These are phyloP conservation scores for Persicaria maculosa DNA, from an alignment of 148 eudicot genomes.

Conservation along the genomic window DNA sequence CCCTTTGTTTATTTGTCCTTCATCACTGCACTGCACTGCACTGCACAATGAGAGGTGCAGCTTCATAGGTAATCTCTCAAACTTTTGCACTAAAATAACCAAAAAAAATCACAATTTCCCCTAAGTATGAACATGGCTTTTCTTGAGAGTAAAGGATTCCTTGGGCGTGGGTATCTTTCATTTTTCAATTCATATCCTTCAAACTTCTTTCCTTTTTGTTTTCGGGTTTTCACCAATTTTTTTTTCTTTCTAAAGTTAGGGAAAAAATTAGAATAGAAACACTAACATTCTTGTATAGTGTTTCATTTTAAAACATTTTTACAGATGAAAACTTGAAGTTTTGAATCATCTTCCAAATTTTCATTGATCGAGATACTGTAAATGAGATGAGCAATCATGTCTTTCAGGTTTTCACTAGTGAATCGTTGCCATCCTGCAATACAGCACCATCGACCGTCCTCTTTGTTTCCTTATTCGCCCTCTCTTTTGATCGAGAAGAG, in stretches of 20 bases:
- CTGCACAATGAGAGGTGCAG: neutral
- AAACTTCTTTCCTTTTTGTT: neutral
- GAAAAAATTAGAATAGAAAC: no score
- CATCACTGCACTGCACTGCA: neutral
- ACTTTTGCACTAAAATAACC: neutral
- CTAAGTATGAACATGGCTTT: slow-evolving; percentile 6
- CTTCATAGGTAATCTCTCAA: neutral
- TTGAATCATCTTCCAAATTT: no score
- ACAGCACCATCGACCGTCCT: neutral
- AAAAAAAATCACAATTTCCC: neutral
- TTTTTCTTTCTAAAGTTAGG: no score
- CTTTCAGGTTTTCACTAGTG: no score
- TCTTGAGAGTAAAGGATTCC: slow-evolving; percentile 28
- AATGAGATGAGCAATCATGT: no score
- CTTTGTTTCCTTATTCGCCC: neutral
- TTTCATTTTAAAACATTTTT: no score
- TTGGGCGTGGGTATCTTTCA: slow-evolving; percentile 21
- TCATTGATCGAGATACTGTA: no score
- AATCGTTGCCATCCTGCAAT: neutral
- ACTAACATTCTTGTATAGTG: no score
- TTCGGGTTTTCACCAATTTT: neutral
- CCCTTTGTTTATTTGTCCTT: neutral
- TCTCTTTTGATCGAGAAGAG: neutral
- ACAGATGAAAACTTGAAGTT: no score
- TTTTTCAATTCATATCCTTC: neutral